phyloP scores from a whole-genome alignment of 169 alveolate species.

The Pseudocohnilembus persalinus region DNA sequence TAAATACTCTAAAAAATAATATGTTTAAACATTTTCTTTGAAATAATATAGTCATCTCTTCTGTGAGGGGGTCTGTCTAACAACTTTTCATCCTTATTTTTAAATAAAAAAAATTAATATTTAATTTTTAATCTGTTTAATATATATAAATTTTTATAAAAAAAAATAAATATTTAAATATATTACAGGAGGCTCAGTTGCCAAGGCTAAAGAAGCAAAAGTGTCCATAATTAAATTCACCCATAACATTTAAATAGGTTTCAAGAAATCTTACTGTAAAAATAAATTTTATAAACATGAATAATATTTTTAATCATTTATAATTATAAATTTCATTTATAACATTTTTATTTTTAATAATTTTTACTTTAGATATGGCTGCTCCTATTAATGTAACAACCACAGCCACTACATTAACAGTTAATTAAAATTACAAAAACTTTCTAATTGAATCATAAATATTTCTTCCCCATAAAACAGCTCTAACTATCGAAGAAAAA shows the following conservation, averaged over 20 bases:
- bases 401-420: constrained; percentile 89
- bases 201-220: constrained; percentile 83
- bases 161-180: too few relatives aligned
- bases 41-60: constrained; percentile 79
- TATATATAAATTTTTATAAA: too few relatives aligned
- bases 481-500: constrained; percentile 87
- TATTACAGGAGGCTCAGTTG: constrained; percentile 83
- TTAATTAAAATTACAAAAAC: constrained; percentile 89
- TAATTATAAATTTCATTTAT: too few relatives aligned
- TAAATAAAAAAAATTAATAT: too few relatives aligned
- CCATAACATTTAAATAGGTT: constrained; percentile 73
- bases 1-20: constrained; percentile 16
- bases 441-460: constrained; percentile 90
- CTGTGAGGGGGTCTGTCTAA: constrained; percentile 83
- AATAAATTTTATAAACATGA: neutral
- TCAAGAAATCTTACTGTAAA: constrained; percentile 50
- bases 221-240: constrained; percentile 85
- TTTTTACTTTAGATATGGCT: constrained; percentile 57
- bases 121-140: neutral
- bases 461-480: constrained; percentile 90
- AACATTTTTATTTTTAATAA: too few relatives aligned
- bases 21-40: constrained; percentile 74
- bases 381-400: constrained; percentile 66
- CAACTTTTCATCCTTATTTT: constrained; percentile 7
- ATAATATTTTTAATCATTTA: too few relatives aligned